phyloP scores from a whole-genome alignment of 805 yeast species.

The Sungouiella blattae region DNA sequence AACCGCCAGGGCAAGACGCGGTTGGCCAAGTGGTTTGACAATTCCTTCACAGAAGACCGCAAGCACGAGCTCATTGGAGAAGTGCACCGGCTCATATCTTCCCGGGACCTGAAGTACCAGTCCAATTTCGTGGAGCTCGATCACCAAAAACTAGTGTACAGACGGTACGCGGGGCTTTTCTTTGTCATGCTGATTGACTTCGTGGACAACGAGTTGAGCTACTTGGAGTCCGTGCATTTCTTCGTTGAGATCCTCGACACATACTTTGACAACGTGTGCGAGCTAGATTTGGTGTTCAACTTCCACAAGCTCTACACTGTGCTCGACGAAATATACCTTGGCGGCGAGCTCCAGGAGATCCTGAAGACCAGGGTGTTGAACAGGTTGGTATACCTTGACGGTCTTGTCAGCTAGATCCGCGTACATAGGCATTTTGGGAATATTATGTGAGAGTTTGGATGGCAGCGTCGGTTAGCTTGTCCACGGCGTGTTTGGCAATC shows the following conservation, averaged over 20 bases:
- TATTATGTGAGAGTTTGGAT: conserved; percentile 1
- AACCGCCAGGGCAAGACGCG: conserved; percentile 94
- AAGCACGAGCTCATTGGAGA: conserved; percentile 47
- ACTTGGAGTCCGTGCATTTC: conserved; percentile 79
- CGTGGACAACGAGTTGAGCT: conserved; percentile 78
- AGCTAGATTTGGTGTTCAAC: conserved; percentile 87
- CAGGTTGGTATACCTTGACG: conserved; percentile 62
- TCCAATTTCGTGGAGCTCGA: conserved; percentile 70
- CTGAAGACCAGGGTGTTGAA: conserved; percentile 65
- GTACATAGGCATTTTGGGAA: too few species aligned
- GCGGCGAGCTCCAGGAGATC: conserved; percentile 89
- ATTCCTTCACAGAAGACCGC: conserved; percentile 25
- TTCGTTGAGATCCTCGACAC: conserved; percentile 85
- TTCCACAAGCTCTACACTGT: conserved; percentile 80
- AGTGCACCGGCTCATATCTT: conserved; percentile 73
- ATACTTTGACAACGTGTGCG: conserved; percentile 88
- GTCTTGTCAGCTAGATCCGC: conserved; percentile 13
- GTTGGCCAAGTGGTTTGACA: conserved; percentile 70
- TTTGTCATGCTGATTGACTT: conserved; percentile 80
- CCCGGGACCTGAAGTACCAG: conserved; percentile 81
- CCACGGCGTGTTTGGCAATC: conserved; percentile 9
- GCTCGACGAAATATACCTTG: conserved; percentile 81
- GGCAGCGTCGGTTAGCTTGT: conserved; percentile 2
- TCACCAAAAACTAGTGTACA: conserved; percentile 66
- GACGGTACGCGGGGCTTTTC: conserved; percentile 89